Percentiles rank a stretch among this genome's conserved stretches.
Conservation (phyloP, 164 flowering plant genomes). For the Litsea cubeba region DNA sequence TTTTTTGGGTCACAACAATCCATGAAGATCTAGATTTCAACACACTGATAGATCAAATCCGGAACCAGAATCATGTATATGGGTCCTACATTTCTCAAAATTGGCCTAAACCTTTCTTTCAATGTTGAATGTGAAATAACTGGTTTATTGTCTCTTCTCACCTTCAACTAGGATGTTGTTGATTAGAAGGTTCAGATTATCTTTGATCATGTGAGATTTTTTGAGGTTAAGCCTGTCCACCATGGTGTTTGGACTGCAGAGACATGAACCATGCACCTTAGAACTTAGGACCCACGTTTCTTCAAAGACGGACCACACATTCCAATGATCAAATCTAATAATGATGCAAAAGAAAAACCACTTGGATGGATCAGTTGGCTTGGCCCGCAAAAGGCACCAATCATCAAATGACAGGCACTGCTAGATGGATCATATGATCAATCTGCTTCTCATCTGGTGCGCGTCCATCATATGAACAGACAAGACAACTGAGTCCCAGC, state of each 20-base stretch:
- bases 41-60: not conserved
- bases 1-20: too few relatives aligned
- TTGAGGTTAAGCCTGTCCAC: not conserved
- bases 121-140: too few relatives aligned
- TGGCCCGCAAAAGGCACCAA: not conserved
- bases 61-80: not conserved
- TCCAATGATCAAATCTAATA: not conserved
- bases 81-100: not conserved
- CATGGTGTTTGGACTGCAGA: not conserved
- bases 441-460: not conserved
- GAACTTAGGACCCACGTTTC: not conserved
- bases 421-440: not conserved
- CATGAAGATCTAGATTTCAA: too few relatives aligned
- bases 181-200: not conserved
- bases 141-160: too few relatives aligned
- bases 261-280: not conserved
- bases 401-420: not conserved
- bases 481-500: not conserved
- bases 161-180: not conserved
- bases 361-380: not conserved
- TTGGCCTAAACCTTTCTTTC: not conserved
- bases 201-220: not conserved
- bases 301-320: not conserved
- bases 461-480: not conserved
- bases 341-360: not conserved